A percentile compares a stretch with the other conserved stretches of the same genome.
Evolutionary conservation across 352 stramenopile genomes (phyloP).

Genomic region (Globisporangium solare): DNA sequence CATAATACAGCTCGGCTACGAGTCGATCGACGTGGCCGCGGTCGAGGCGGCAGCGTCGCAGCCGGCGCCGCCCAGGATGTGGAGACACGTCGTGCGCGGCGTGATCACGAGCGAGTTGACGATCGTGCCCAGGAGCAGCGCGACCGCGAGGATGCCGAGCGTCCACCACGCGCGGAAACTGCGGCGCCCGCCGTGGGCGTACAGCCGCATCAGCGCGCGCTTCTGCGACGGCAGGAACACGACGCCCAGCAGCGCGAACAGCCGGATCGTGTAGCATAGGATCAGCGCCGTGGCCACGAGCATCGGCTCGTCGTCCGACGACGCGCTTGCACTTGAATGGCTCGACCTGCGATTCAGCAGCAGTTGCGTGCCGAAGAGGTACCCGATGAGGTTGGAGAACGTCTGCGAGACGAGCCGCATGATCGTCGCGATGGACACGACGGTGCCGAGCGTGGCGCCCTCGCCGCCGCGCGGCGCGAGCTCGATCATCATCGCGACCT

Average conservation of each 20-base stretch:
- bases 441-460: slow-evolving; percentile 35
- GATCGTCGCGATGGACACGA: slow-evolving; percentile 36
- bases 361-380: slow-evolving; percentile 15
- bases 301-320: slow-evolving; percentile 16
- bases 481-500: slow-evolving; percentile 36
- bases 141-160: slow-evolving; percentile 15
- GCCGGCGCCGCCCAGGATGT: slow-evolving; percentile 23
- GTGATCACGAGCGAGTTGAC: slow-evolving; percentile 25
- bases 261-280: slow-evolving; percentile 20
- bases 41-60: slow-evolving; percentile 1
- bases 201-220: slow-evolving; percentile 9
- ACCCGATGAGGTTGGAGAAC: slow-evolving; percentile 18
- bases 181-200: slow-evolving; percentile 7
- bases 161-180: slow-evolving; percentile 21
- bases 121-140: slow-evolving; percentile 14
- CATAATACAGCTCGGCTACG: background rate
- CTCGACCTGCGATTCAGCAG: slow-evolving; percentile 8
- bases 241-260: slow-evolving; percentile 23
- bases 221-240: slow-evolving; percentile 21
- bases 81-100: slow-evolving; percentile 25
- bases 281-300: slow-evolving; percentile 27
- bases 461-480: slow-evolving; percentile 39
- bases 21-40: background rate
- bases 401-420: slow-evolving; percentile 29
- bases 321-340: background rate